phyloP scores from a whole-genome alignment of 176 grass and related monocot genomes.

The Urochloa ruziziensis region DNA sequence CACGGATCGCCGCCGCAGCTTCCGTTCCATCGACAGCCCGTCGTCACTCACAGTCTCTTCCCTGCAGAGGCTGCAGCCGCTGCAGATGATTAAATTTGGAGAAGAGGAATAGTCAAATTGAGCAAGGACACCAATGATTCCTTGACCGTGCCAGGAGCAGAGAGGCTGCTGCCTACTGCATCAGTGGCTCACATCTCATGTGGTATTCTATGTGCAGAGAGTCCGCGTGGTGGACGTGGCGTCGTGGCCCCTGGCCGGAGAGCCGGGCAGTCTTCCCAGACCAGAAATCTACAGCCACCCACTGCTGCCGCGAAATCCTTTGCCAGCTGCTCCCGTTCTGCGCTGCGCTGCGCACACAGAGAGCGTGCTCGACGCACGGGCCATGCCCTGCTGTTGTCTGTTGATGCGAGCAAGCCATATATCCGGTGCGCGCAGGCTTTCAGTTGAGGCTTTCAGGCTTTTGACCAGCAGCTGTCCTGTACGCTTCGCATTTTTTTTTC shows the following conservation, averaged over 20 bases:
- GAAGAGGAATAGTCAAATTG: neutral
- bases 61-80: neutral
- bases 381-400: neutral
- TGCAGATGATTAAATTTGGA: neutral
- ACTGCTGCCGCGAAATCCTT: no score
- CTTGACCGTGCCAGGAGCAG: neutral
- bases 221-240: no score
- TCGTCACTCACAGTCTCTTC: neutral
- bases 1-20: neutral
- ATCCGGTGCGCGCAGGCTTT: neutral
- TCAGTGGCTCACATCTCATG: no score
- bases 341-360: neutral
- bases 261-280: no score
- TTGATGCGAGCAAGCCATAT: neutral
- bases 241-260: no score
- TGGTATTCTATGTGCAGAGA: no score
- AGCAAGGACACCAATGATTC: neutral
- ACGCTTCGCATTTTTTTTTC: no score
- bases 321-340: neutral
- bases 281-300: no score
- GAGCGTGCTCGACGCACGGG: neutral
- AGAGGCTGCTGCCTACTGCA: neutral
- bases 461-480: no score
- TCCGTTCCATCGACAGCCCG: neutral
- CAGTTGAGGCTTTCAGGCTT: neutral